Evolutionary conservation across 352 stramenopile genomes (phyloP), one percentile per base, ranked within the genome.

Genomic region (Bremia lactucae): DNA sequence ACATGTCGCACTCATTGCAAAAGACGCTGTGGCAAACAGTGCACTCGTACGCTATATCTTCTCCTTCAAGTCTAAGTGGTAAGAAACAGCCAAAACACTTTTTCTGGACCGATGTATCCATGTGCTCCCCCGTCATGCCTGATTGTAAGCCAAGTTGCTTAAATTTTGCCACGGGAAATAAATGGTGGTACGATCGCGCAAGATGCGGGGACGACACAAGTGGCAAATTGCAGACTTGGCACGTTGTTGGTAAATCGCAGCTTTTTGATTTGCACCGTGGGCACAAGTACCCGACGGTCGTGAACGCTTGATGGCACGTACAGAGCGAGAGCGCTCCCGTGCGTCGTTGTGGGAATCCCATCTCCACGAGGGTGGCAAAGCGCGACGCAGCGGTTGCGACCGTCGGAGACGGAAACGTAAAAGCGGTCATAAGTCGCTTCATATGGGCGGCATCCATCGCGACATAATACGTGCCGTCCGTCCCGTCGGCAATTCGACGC

Each of bases 131-230:
- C 4, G 25, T 31, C 24, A 43, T 31, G 9, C 38, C 34, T 28
- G 48, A 81, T 8, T 52, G 37, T 26, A 83, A 36, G 11, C 65
- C 56, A 7, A 59, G 72, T 59, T 95, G 88, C 10, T 80, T 55
- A 66, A 98, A 98, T 35, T 92, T 93, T 37, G 78, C 68, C 6
- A 98, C 87, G 2, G 95, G 95, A 55, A 99, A 99, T 39, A 99
- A 76, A 66, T 99, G 96, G 62, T 99, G 96, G 71, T 98, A 98
- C 4, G 87, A 97, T 15, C 95, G 73, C 46, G 95, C 94, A 11
- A 99, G 74, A 58, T 98, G 95, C n/a, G 95, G 92, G 28, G 94
- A 96, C 41, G 96, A 87, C 22, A 92, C 93, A n/a, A 99, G 71
- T 48, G 95, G 88, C 39, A 99, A 59, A 49, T 93, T 95, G 68